These are phyloP conservation scores for Hymenotorrendiella dingleyae DNA, from an alignment of 2,329 filamentous ascomycete species.

Conservation along the genomic window DNA sequence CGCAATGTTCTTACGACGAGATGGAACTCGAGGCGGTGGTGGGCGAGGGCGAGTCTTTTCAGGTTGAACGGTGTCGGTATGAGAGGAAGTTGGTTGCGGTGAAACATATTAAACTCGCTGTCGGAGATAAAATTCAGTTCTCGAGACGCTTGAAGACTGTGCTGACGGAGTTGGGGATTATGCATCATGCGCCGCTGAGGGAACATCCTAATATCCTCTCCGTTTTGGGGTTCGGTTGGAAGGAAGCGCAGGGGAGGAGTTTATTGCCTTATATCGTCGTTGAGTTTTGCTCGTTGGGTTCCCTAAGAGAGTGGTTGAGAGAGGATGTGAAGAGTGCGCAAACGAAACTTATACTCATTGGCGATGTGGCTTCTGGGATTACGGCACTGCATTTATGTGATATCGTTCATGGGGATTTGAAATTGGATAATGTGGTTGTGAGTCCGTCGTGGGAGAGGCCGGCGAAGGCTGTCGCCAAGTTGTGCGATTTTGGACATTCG, in stretches of 20 bases:
- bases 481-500: conserved; percentile 6
- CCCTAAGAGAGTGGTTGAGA: background rate
- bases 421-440: conserved; percentile 10
- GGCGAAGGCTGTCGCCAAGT: background rate
- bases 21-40: background rate
- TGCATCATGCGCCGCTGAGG: conserved; percentile 1
- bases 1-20: background rate
- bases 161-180: background rate
- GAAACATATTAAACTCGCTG: conserved; percentile 3
- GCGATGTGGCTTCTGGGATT: conserved; percentile 8
- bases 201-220: conserved; percentile 1
- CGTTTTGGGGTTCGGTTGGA: conserved; percentile 4
- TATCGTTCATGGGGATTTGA: conserved; percentile 12
- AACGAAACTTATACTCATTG: background rate
- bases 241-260: background rate
- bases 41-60: conserved; percentile 1
- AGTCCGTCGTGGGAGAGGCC: background rate
- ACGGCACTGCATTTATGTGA: conserved; percentile 9
- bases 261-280: background rate
- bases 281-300: background rate
- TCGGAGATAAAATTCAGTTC: background rate
- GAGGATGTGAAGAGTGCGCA: too few relatives aligned
- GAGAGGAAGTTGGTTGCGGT: conserved; percentile 1
- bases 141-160: background rate
- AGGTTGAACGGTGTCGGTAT: background rate